Conservation (phyloP, 2,329 filamentous ascomycete genomes). For the Botryosphaeria agaves region DNA sequence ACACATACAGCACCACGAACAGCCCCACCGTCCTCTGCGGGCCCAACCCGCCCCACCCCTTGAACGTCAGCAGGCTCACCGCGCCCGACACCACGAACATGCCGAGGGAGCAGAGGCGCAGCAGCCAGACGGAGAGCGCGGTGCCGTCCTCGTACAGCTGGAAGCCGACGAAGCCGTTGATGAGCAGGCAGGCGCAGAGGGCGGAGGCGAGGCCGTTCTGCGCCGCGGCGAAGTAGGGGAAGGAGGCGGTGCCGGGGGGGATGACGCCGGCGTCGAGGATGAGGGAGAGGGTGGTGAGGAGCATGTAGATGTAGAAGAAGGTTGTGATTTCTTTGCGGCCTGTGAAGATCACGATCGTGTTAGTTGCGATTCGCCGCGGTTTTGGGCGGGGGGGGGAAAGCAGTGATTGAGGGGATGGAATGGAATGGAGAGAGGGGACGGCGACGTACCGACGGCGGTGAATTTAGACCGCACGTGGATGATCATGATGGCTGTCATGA, state of each 20-base stretch:
- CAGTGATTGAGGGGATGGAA: not conserved
- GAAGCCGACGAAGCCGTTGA: slow-evolving; percentile 97
- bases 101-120: slow-evolving; percentile 57
- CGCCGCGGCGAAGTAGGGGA: slow-evolving; percentile 79
- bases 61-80: slow-evolving; percentile 82
- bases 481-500: slow-evolving; percentile 96
- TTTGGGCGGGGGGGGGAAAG: not conserved
- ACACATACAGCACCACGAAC: slow-evolving; percentile 79
- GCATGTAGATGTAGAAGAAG: slow-evolving; percentile 95
- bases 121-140: slow-evolving; percentile 78
- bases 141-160: slow-evolving; percentile 97
- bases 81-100: slow-evolving; percentile 81
- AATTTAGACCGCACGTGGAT: slow-evolving; percentile 95
- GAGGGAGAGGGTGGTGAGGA: slow-evolving; percentile 75
- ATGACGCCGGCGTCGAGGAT: slow-evolving; percentile 86
- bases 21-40: slow-evolving; percentile 77
- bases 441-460: slow-evolving; percentile 71
- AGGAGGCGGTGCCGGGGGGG: slow-evolving; percentile 61
- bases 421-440: not conserved
- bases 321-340: slow-evolving; percentile 58
- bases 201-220: slow-evolving; percentile 77
- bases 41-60: slow-evolving; percentile 69
- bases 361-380: not conserved
- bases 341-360: slow-evolving; percentile 10
- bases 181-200: slow-evolving; percentile 71